Percentiles rank a stretch among this genome's conserved stretches.
These are phyloP conservation scores for Aulographum hederae DNA, from an alignment of 2,329 filamentous ascomycete species.

Conservation along the genomic window DNA sequence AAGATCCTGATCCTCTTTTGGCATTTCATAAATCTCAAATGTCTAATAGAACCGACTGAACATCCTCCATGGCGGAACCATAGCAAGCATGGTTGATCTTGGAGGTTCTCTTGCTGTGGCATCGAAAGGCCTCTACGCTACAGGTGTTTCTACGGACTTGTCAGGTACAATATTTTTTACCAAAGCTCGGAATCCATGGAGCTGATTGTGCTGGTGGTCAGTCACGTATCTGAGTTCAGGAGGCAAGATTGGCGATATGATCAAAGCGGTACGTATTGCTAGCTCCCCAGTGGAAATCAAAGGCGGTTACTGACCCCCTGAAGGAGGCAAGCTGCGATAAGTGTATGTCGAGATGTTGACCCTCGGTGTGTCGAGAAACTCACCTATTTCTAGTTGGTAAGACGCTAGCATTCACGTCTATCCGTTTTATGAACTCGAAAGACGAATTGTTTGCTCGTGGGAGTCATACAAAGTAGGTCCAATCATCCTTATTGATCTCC, in stretches of 20 bases:
- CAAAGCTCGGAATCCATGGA: background rate
- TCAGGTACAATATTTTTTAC: slow-evolving; percentile 25
- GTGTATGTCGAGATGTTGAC: slow-evolving; percentile 27
- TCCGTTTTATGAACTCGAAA: slow-evolving; percentile 40
- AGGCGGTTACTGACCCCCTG: slow-evolving; percentile 6
- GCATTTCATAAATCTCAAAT: too few species aligned
- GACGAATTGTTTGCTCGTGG: slow-evolving; percentile 44
- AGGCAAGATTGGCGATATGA: slow-evolving; percentile 41
- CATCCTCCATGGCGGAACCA: slow-evolving; percentile 61
- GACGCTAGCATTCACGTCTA: slow-evolving; percentile 44
- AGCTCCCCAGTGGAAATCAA: background rate
- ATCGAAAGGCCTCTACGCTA: slow-evolving; percentile 44
- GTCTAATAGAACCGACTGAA: slow-evolving; percentile 48
- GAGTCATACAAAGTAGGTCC: slow-evolving; percentile 44
- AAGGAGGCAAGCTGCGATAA: slow-evolving; percentile 46
- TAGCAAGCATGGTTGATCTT: slow-evolving; percentile 56
- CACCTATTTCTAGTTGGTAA: slow-evolving; percentile 25
- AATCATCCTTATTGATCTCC: background rate
- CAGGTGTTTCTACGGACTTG: slow-evolving; percentile 48
- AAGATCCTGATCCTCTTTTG: too few species aligned
- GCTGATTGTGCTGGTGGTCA: slow-evolving; percentile 8
- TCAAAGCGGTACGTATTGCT: slow-evolving; percentile 33
- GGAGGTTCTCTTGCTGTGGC: slow-evolving; percentile 49
- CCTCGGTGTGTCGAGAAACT: background rate
- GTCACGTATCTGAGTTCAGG: slow-evolving; percentile 48